Evolutionary conservation across 2,329 filamentous ascomycete species (phyloP).

Genomic region (Apiospora kogelbergensis): DNA sequence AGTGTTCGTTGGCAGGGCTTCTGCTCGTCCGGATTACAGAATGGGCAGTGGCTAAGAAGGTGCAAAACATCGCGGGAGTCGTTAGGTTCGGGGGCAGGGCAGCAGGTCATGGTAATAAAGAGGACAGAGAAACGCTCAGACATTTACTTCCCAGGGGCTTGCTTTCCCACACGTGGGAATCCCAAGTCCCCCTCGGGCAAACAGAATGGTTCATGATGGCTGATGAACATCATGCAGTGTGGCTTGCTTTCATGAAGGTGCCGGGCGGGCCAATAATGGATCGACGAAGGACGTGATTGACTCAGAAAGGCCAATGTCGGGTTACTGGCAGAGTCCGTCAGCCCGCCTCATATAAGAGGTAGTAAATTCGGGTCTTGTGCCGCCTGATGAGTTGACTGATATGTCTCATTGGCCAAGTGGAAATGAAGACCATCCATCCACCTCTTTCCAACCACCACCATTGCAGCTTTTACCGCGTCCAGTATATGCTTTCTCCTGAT

Average conservation of each 20-base stretch:
- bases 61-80: not conserved
- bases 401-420: not conserved
- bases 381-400: not conserved
- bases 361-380: not conserved
- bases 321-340: not conserved
- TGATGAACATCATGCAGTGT: not conserved
- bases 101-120: not conserved
- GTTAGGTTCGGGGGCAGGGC: not conserved
- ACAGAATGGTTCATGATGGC: not conserved
- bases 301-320: not conserved
- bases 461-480: not conserved
- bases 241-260: too few species aligned
- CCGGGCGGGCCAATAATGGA: not conserved
- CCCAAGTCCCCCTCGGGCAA: not conserved
- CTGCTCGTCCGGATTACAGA: not conserved
- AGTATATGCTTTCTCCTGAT: not conserved
- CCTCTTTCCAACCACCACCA: not conserved
- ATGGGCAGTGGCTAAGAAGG: not conserved
- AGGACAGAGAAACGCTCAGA: not conserved
- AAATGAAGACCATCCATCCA: not conserved
- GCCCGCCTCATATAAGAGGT: not conserved
- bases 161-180: not conserved
- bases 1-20: not conserved
- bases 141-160: not conserved
- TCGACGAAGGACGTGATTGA: not conserved